phyloP scores from a whole-genome alignment of 2,329 filamentous ascomycete species.

The Sphaerulina musiva region DNA sequence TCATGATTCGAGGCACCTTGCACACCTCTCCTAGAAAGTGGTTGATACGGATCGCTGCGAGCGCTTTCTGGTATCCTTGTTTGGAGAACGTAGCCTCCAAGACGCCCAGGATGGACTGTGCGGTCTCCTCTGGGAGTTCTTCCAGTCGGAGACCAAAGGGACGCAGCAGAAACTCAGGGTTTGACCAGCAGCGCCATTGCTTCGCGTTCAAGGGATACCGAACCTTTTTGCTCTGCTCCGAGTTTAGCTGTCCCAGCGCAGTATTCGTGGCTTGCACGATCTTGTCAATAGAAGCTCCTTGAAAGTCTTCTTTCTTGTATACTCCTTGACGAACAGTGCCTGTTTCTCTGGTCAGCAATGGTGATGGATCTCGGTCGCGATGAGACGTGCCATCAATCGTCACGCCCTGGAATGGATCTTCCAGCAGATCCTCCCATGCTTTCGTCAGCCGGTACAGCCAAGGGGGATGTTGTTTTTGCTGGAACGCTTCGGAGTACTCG shows the following conservation, averaged over 20 bases:
- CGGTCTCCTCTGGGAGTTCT: slow-evolving; percentile 46
- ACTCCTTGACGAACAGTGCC: slow-evolving; percentile 20
- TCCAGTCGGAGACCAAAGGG: slow-evolving; percentile 66
- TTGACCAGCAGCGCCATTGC: slow-evolving; percentile 65
- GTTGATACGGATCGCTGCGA: slow-evolving; percentile 66
- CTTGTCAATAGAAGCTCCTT: slow-evolving; percentile 49
- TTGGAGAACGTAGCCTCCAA: slow-evolving; percentile 56
- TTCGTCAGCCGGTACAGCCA: slow-evolving; percentile 25
- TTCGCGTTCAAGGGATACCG: slow-evolving; percentile 60
- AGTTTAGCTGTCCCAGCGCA: slow-evolving; percentile 44
- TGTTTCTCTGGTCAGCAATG: slow-evolving; percentile 10
- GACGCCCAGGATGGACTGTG: slow-evolving; percentile 49
- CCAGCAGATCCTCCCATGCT: slow-evolving; percentile 24
- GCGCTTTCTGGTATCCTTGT: slow-evolving; percentile 64
- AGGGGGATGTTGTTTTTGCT: slow-evolving; percentile 24
- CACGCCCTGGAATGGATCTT: slow-evolving; percentile 65
- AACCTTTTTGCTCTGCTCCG: slow-evolving; percentile 45
- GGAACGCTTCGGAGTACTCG: slow-evolving; percentile 46
- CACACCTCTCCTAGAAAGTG: slow-evolving; percentile 67
- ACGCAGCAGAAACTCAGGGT: slow-evolving; percentile 66
- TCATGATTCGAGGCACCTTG: slow-evolving; percentile 56
- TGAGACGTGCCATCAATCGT: slow-evolving; percentile 55
- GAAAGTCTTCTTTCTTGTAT: slow-evolving; percentile 52
- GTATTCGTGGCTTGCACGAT: slow-evolving; percentile 50
- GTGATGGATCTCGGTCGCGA: not conserved